Base-by-base conservation (phyloP, 2,329 filamentous ascomycete genomes). In the Xenoacremonium recifei region DNA sequence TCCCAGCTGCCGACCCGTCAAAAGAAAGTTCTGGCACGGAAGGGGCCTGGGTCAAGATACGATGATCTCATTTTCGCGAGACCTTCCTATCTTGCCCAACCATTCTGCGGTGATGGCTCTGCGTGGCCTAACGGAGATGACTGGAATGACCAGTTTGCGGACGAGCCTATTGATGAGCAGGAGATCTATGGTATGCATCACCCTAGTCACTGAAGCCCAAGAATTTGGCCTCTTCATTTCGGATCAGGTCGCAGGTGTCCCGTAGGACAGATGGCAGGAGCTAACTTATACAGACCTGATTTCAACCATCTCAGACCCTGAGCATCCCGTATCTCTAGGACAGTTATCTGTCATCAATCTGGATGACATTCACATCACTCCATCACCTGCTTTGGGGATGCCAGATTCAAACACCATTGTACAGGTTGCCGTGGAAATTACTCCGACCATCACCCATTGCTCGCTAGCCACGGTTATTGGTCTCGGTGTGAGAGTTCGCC, bases 401-500 rank as follows among this genome's bases (percentile, higher is more conserved):
- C 77, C 69, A 20, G 69, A 71, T 41, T 67, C 72, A 13, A 69
- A 73, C 69, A 82, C 60, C 61, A 79, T 78, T 71, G 90, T 73
- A 69, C 84, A 74, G 29, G 89, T 97, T 25, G 78, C 85, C 3
- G 89, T 99, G 32, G 81, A 95, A 58, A 85, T 99, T 54, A 99
- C 93, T 10, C 93, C 93, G 9, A 99, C 93, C 19, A 93, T 97
- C 60, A 95, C 92, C 13, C 93, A 97, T 68, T 99, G 93, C 72
- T 95, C 89, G 37, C 79, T 99, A 30, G 93, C 93, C 21, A 99
- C 93, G 1, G 90, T 99, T 46, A 96, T 99, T 58, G 93, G 93
- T 1, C 77, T 99, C 13, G 93, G 91, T 12, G 89, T 99, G 17
- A 82, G 93, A 33, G 91, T 96, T 31, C 82, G 93, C 18, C 77